Evolutionary conservation across 306 rosid species (phyloP).

Genomic region (Fagus sylvatica): DNA sequence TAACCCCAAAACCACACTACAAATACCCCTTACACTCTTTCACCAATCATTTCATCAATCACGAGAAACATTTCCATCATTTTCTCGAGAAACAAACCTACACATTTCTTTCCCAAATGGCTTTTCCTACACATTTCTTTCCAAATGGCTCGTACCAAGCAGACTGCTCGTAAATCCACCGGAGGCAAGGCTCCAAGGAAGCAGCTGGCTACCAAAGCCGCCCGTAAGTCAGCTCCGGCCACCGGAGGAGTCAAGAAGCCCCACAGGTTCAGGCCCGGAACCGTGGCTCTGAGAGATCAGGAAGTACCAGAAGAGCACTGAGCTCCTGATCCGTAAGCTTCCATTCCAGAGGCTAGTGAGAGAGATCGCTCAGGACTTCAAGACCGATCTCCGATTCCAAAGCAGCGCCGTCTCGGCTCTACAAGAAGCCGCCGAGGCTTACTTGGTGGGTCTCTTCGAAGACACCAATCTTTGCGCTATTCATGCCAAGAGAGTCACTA

Average conservation of each 20-base stretch:
- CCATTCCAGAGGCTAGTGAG: constrained; percentile 38
- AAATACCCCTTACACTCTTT: not conserved
- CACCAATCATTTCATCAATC: too few species aligned
- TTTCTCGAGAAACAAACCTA: constrained; percentile 10
- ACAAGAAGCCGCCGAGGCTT: constrained; percentile 38
- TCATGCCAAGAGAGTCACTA: constrained; percentile 41
- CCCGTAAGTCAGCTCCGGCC: constrained; percentile 36
- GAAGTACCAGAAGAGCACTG: constrained; percentile 42
- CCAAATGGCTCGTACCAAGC: constrained; percentile 37
- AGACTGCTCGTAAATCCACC: constrained; percentile 35
- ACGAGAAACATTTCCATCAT: not conserved
- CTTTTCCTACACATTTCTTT: not conserved
- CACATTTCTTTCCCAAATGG: not conserved
- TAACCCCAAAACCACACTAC: not conserved
- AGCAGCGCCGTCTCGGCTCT: constrained; percentile 33
- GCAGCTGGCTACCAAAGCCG: constrained; percentile 34
- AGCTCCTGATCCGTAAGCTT: constrained; percentile 32
- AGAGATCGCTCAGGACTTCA: constrained; percentile 37
- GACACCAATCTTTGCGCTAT: constrained; percentile 41
- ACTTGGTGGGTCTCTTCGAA: constrained; percentile 37
- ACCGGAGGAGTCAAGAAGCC: constrained; percentile 41
- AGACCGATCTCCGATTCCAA: constrained; percentile 36
- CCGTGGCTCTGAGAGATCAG: constrained; percentile 40
- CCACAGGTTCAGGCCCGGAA: constrained; percentile 35
- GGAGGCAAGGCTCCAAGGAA: constrained; percentile 41